These are phyloP conservation scores for Luvunga scandens DNA, from an alignment of 345 rosid species.

Conservation along the genomic window DNA sequence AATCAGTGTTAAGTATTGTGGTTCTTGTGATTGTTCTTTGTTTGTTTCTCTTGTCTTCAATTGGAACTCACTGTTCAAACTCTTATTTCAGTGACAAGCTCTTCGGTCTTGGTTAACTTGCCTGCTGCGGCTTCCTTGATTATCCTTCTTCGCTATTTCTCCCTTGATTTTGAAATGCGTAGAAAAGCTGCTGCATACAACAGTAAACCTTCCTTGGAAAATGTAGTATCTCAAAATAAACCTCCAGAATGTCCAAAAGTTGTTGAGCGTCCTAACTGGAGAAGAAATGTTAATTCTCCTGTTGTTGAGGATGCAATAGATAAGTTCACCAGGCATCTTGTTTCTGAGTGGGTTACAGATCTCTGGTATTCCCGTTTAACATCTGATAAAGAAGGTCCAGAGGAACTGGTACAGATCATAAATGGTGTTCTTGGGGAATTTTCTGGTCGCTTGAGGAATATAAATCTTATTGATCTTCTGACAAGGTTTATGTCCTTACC, in stretches of 20 bases:
- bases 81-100: conserved; percentile 77
- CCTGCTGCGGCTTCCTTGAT: conserved; percentile 89
- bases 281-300: conserved; percentile 85
- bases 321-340: conserved; percentile 71
- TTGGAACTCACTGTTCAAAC: conserved; percentile 21
- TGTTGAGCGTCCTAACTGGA: conserved; percentile 65
- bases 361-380: conserved; percentile 94
- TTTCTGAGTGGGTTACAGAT: conserved; percentile 92
- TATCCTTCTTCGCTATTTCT: conserved; percentile 76
- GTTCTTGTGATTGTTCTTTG: not conserved
- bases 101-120: conserved; percentile 90
- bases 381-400: conserved; percentile 87
- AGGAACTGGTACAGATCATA: conserved; percentile 69
- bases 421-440: conserved; percentile 80
- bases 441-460: conserved; percentile 69
- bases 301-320: conserved; percentile 89
- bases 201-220: conserved; percentile 43
- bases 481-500: conserved; percentile 57
- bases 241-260: conserved; percentile 43
- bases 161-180: conserved; percentile 77
- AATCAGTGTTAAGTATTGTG: not conserved
- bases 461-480: conserved; percentile 86
- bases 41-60: conserved; percentile 13
- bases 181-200: conserved; percentile 69
- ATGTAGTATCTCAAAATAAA: conserved; percentile 33